Percentiles rank a stretch among this genome's conserved stretches.
phyloP scores from a whole-genome alignment of 2,329 filamentous ascomycete species.

The Fusarium sp. region DNA sequence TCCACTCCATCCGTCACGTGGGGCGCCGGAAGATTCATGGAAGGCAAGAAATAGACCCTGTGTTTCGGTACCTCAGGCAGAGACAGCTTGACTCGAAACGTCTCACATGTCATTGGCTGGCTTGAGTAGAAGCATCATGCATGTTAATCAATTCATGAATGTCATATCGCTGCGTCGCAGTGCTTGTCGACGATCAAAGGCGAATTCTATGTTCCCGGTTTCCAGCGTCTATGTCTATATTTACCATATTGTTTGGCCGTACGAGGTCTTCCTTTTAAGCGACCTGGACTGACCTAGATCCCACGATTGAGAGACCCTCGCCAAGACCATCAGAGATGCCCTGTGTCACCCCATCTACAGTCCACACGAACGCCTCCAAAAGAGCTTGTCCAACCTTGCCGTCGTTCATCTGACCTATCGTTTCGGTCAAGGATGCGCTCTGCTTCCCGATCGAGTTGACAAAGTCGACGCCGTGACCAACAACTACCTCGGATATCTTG shows the following conservation, averaged over 20 bases:
- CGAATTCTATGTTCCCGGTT: neutral
- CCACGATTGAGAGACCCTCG: slow-evolving; percentile 47
- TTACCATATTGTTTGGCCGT: neutral
- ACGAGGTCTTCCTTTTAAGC: neutral
- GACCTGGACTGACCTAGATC: slow-evolving; percentile 21
- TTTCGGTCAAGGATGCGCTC: slow-evolving; percentile 66
- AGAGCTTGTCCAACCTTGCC: slow-evolving; percentile 72
- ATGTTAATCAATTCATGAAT: neutral
- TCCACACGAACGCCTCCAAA: slow-evolving; percentile 68
- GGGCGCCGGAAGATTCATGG: neutral
- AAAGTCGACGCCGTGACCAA: slow-evolving; percentile 72
- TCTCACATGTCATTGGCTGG: neutral
- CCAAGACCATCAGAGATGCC: slow-evolving; percentile 75
- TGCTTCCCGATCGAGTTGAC: slow-evolving; percentile 67
- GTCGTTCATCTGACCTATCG: slow-evolving; percentile 71
- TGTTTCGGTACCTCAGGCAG: neutral
- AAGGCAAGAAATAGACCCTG: neutral
- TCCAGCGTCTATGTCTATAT: slow-evolving; percentile 14
- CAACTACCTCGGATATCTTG: slow-evolving; percentile 77
- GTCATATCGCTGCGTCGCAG: neutral
- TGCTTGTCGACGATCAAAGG: neutral
- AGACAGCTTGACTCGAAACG: neutral
- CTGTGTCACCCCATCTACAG: slow-evolving; percentile 71
- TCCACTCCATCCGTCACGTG: slow-evolving; percentile 19
- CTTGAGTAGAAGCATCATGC: neutral